Conservation (phyloP, 2,329 filamentous ascomycete genomes). For the Emmonsiellopsis sp. region DNA sequence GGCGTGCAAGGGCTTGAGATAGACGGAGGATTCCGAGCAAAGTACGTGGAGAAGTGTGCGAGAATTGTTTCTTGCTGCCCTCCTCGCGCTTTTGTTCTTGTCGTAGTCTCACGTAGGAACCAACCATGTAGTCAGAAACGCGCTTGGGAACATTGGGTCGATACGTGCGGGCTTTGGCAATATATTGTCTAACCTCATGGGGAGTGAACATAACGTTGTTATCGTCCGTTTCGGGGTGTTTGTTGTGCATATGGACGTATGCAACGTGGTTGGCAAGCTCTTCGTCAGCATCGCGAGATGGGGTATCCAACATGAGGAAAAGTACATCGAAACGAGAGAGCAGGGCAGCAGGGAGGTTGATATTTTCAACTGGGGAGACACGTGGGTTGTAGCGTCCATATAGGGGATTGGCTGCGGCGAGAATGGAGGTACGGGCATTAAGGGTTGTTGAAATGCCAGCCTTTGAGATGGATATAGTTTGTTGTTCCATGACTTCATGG, state of each 20-base stretch:
- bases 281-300: constrained; percentile 78
- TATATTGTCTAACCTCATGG: constrained; percentile 89
- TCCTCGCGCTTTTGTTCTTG: constrained; percentile 88
- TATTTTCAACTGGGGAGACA: constrained; percentile 95
- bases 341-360: constrained; percentile 94
- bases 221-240: constrained; percentile 68
- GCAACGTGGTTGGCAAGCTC: constrained; percentile 93
- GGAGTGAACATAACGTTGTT: constrained; percentile 74
- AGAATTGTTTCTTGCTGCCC: constrained; percentile 82
- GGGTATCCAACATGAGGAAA: constrained; percentile 93
- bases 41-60: constrained; percentile 88
- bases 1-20: constrained; percentile 82
- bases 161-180: constrained; percentile 83
- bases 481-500: constrained; percentile 83
- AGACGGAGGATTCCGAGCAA: constrained; percentile 87
- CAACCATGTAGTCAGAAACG: constrained; percentile 93
- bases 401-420: constrained; percentile 91
- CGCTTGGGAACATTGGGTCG: constrained; percentile 74
- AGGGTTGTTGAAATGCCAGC: constrained; percentile 94
- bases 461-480: constrained; percentile 76
- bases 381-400: constrained; percentile 98
- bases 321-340: constrained; percentile 95
- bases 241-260: constrained; percentile 93
- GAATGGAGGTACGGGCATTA: constrained; percentile 90
- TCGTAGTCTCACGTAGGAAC: constrained; percentile 90